Evolutionary conservation across 768 basidiomycete genomes (phyloP), one percentile per base, ranked within the genome.

Genomic region (Antrodiella citrinella): DNA sequence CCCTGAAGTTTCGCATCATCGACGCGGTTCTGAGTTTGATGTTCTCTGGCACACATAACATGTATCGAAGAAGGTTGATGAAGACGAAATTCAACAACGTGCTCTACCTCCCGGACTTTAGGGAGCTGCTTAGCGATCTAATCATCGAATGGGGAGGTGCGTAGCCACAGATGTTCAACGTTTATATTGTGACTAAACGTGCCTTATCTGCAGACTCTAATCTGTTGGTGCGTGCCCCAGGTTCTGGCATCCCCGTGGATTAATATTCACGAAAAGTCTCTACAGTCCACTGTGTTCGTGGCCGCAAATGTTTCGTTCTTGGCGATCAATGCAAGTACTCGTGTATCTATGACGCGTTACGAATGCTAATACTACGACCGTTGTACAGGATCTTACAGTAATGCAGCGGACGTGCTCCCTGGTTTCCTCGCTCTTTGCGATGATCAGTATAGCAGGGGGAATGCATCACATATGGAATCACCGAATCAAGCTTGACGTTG

Each of bases 71-170:
- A n/a, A 53, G 62, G 13, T 50, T 63, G n/a, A 48, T 52, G 49
- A 41, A 42, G 12, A 53, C 59, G 39, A 23, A 55, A 26, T 44
- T 56, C 5, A 51, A 54, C 24, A 53, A 55, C 3, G 30, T 24
- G 4, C 45, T 61, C 4, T 47, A 59, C 24, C 39, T 58, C 2
- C 45, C 54, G n/a, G 55, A 54, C 3, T 62, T 62, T 19, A 46
- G 47, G 21, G 44, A 51, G 22, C 35, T 62, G 39, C 51, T 64
- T 44, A 48, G 49, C 22, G 54, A 52, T 4, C 49, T 64, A 26
- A 30, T 64, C 48, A 45, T 42, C 0, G 62, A 63, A 45, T 64
- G 62, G 60, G 56, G 54, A 12, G 62, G 62, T 63, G 35, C 45
- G 60, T 48, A 35, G 7, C n/a, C n/a, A n/a, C n/a, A n/a, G 24